Conservation (phyloP, 257 asterid species). For the Vinca minor region DNA sequence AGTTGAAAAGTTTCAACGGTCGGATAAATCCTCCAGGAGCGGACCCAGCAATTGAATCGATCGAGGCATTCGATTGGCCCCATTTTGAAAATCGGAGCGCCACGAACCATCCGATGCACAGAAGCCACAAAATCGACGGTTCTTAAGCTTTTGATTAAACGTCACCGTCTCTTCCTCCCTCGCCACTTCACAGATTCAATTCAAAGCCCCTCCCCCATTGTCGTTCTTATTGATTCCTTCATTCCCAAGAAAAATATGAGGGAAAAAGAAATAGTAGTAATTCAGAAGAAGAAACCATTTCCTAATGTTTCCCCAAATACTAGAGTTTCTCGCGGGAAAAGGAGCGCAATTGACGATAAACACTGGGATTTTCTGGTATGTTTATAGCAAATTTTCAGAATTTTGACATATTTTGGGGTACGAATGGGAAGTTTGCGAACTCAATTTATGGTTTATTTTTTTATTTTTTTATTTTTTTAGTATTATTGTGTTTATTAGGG, state of each 20-base stretch:
- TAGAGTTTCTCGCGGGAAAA: slow-evolving; percentile 11
- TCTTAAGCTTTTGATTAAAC: not conserved
- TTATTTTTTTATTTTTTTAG: not conserved
- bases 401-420: not conserved
- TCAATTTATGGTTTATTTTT: not conserved
- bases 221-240: not conserved
- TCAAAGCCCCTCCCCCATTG: not conserved
- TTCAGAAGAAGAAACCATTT: slow-evolving; percentile 13
- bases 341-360: slow-evolving; percentile 14
- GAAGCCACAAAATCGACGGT: not conserved
- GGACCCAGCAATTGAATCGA: not conserved
- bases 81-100: not conserved
- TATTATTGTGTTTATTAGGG: not conserved
- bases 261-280: slow-evolving; percentile 14
- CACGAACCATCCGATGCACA: not conserved
- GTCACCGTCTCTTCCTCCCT: not conserved
- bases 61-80: not conserved
- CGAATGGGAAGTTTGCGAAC: not conserved
- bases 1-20: no score
- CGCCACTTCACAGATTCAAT: not conserved
- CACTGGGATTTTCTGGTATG: slow-evolving; percentile 40
- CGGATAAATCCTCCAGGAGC: no score
- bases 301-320: slow-evolving; percentile 1
- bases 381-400: not conserved
- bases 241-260: not conserved